These are phyloP conservation scores for Haberlea rhodopensis DNA, from an alignment of 257 asterid genomes.

Conservation along the genomic window DNA sequence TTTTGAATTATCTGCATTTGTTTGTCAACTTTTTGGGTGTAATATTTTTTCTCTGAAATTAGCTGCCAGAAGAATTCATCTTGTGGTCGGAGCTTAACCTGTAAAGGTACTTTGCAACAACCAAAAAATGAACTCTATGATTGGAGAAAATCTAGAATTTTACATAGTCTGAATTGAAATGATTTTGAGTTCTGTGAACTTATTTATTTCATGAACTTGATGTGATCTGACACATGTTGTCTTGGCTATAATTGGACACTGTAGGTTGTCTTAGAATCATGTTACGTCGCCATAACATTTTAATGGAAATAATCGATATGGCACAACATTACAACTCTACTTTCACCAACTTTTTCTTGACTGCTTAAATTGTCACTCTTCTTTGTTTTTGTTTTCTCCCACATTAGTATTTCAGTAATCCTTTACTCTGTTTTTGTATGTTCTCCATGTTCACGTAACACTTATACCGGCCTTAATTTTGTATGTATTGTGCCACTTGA, in stretches of 20 bases:
- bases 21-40: neutral
- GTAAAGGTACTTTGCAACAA: neutral
- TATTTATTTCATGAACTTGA: neutral
- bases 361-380: neutral
- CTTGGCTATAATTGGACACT: neutral
- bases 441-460: neutral
- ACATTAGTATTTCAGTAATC: too few species aligned
- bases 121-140: neutral
- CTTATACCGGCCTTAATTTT: neutral
- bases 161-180: neutral
- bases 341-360: neutral
- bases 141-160: neutral
- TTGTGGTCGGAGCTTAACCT: too few species aligned
- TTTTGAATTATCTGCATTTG: neutral
- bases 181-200: neutral
- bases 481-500: constrained; percentile 4
- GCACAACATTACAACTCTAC: neutral
- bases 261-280: neutral
- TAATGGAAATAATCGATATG: too few species aligned
- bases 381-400: neutral
- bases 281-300: neutral
- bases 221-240: neutral
- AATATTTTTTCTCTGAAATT: neutral
- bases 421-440: neutral
- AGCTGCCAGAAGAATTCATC: neutral